These are phyloP conservation scores for Coemansia sp. DNA, from an alignment of 192 early-diverging fungal genomes.

Conservation along the genomic window DNA sequence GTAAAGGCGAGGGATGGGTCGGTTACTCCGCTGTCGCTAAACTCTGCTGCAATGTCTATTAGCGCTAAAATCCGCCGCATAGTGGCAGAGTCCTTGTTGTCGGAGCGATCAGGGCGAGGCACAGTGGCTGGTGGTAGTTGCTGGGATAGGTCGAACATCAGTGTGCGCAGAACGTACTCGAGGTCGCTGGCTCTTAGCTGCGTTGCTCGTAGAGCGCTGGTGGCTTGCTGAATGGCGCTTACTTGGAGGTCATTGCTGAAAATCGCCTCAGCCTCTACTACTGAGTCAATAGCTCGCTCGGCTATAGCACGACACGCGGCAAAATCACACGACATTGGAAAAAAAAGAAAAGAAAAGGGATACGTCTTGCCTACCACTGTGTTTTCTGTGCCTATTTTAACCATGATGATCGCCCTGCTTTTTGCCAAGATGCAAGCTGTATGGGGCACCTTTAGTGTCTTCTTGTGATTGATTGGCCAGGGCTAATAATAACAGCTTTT, in stretches of 20 bases:
- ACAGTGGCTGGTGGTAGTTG: constrained; percentile 11
- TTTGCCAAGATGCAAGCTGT: not conserved
- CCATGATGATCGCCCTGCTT: not conserved
- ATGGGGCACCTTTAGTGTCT: not conserved
- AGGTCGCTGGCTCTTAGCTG: constrained; percentile 8
- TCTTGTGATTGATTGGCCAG: not conserved
- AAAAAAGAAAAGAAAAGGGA: not conserved
- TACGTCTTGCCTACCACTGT: not conserved
- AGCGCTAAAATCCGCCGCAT: constrained; percentile 10
- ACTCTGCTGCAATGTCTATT: constrained; percentile 26
- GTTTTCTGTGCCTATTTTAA: not conserved
- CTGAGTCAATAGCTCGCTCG: constrained; percentile 1
- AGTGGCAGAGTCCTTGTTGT: not conserved
- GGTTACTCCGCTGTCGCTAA: constrained; percentile 18
- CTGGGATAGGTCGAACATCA: constrained; percentile 23
- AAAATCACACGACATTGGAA: not conserved
- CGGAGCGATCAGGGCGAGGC: not conserved
- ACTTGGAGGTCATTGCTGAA: constrained; percentile 4
- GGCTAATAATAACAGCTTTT: not conserved
- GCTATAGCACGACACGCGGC: not conserved
- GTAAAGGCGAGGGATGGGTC: constrained; percentile 37
- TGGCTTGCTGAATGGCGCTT: not conserved
- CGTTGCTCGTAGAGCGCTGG: not conserved
- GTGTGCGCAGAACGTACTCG: constrained; percentile 34
- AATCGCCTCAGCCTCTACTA: not conserved